phyloP scores from a whole-genome alignment of 2,329 filamentous ascomycete species.

The Tetracladium maxilliforme region DNA sequence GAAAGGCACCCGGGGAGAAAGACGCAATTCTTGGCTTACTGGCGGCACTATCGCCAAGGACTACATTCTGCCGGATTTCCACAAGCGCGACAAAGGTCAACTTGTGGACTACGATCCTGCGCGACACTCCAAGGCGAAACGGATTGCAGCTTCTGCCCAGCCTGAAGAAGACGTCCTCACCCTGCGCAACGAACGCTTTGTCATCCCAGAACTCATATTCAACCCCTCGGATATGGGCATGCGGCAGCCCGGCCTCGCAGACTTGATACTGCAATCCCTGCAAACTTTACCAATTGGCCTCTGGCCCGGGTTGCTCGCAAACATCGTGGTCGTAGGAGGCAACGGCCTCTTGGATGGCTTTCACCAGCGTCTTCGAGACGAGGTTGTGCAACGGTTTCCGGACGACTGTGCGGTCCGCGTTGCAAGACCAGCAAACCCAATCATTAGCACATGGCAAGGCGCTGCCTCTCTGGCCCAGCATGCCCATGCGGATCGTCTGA shows the following conservation, averaged over 20 bases:
- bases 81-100: conserved; percentile 45
- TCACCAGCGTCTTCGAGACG: conserved; percentile 60
- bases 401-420: conserved; percentile 69
- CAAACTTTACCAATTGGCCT: conserved; percentile 63
- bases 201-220: conserved; percentile 81
- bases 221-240: conserved; percentile 75
- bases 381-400: conserved; percentile 57
- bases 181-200: conserved; percentile 82
- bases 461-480: conserved; percentile 65
- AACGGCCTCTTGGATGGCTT: conserved; percentile 72
- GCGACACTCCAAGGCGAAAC: conserved; percentile 34
- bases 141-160: conserved; percentile 23
- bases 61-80: conserved; percentile 79
- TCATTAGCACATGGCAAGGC: conserved; percentile 74
- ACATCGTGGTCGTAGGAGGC: conserved; percentile 79
- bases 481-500: conserved; percentile 36
- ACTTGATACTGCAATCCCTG: conserved; percentile 70
- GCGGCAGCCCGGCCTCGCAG: conserved; percentile 66
- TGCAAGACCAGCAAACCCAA: conserved; percentile 53
- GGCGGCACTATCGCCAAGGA: conserved; percentile 62
- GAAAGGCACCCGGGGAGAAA: conserved; percentile 57
- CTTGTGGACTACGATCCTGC: conserved; percentile 65
- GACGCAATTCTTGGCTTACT: conserved; percentile 29
- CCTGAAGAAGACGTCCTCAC: conserved; percentile 66
- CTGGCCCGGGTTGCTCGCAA: conserved; percentile 72